phyloP scores from a whole-genome alignment of 139 green algal species.

The Tetradesmus obliquus region DNA sequence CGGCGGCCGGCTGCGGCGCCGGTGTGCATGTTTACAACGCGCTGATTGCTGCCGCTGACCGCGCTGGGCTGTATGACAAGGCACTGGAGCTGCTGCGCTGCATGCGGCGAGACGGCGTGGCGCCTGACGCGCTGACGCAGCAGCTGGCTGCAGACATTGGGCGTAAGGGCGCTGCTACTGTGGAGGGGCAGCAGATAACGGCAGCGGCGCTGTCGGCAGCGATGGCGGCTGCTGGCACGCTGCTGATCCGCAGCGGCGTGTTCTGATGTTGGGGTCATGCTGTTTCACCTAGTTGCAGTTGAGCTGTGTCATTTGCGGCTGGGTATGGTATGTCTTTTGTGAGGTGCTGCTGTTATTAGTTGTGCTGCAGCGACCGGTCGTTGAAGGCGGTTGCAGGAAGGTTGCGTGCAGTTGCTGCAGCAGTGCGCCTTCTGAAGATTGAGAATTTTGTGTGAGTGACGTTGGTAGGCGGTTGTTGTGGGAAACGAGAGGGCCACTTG shows the following conservation, averaged over 20 bases:
- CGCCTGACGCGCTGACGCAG: conserved; percentile 60
- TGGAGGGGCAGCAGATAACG: conserved; percentile 83
- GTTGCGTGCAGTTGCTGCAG: background rate
- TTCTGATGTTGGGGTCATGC: conserved; percentile 59
- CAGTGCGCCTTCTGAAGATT: background rate
- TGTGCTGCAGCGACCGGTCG: background rate
- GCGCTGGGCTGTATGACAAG: conserved; percentile 66
- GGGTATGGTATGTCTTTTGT: background rate
- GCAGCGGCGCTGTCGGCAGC: conserved; percentile 81
- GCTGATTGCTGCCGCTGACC: conserved; percentile 85
- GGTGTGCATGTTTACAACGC: conserved; percentile 90
- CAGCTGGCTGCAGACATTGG: conserved; percentile 76
- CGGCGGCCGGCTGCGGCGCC: background rate
- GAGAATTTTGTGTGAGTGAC: background rate
- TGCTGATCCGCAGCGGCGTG: conserved; percentile 82
- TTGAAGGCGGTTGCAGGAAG: background rate
- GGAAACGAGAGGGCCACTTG: background rate
- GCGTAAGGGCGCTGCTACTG: conserved; percentile 65
- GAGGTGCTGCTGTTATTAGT: background rate
- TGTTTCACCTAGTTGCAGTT: background rate
- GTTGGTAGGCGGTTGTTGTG: background rate
- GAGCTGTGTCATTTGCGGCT: background rate
- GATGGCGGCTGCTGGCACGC: conserved; percentile 80
- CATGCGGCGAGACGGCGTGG: conserved; percentile 65
- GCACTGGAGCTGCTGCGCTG: conserved; percentile 69